phyloP scores from a whole-genome alignment of 768 basidiomycete genomes.

The Lentinula lateritia region DNA sequence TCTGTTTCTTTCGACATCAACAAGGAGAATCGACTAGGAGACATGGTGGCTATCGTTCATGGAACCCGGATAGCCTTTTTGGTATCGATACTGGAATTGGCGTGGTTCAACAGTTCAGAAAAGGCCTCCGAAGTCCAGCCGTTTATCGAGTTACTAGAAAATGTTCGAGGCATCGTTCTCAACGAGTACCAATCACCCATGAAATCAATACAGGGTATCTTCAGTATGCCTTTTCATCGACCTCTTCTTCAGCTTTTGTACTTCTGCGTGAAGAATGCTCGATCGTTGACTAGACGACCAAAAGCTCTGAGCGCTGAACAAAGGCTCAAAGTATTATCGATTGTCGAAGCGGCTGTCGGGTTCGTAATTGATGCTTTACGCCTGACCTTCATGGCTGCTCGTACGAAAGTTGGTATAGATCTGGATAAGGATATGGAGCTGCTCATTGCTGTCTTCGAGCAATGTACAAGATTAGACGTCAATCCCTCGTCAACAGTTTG shows the following conservation, averaged over 20 bases:
- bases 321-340: slow-evolving; percentile 49
- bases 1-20: slow-evolving; percentile 65
- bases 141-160: slow-evolving; percentile 58
- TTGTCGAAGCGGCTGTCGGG: slow-evolving; percentile 56
- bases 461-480: slow-evolving; percentile 66
- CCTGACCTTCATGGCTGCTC: slow-evolving; percentile 60
- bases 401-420: slow-evolving; percentile 50
- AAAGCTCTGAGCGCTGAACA: slow-evolving; percentile 56
- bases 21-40: slow-evolving; percentile 64
- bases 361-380: slow-evolving; percentile 66
- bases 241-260: slow-evolving; percentile 76
- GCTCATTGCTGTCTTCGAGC: slow-evolving; percentile 77
- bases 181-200: slow-evolving; percentile 74
- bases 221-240: slow-evolving; percentile 71
- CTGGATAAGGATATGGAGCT: slow-evolving; percentile 80
- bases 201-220: slow-evolving; percentile 61
- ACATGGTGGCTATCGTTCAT: slow-evolving; percentile 83
- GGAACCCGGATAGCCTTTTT: slow-evolving; percentile 68
- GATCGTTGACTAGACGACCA: slow-evolving; percentile 40
- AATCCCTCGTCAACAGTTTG: slow-evolving; percentile 67
- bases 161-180: slow-evolving; percentile 58
- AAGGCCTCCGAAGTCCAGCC: slow-evolving; percentile 47
- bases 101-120: slow-evolving; percentile 64
- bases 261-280: slow-evolving; percentile 64
- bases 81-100: slow-evolving; percentile 71